Conservation (phyloP, 768 basidiomycete genomes). For the Suillus variegatus region DNA sequence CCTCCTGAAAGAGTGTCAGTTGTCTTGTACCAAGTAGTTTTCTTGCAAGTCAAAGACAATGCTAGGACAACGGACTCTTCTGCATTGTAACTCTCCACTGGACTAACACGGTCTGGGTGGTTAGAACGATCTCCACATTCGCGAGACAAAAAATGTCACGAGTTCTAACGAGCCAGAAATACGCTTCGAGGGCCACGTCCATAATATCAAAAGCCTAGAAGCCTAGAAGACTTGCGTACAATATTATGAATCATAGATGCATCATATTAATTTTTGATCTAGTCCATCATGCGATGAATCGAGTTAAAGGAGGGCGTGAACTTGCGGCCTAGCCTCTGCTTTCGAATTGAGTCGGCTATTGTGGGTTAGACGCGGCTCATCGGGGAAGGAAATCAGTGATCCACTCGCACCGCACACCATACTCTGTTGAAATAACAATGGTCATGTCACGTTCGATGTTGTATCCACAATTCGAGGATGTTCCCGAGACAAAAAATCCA, state of each 20-base stretch:
- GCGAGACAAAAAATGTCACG: neutral
- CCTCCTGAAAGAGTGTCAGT: slow-evolving; percentile 15
- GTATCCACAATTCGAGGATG: neutral
- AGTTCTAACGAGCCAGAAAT: neutral
- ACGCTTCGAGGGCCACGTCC: neutral
- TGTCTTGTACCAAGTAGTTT: neutral
- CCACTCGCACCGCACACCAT: neutral
- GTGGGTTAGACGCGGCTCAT: neutral
- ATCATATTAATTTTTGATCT: neutral
- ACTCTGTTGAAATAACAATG: neutral
- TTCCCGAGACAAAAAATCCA: neutral
- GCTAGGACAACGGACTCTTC: neutral
- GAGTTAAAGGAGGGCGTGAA: neutral
- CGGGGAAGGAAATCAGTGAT: neutral
- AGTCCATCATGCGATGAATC: neutral
- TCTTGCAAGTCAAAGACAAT: neutral
- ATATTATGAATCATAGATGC: neutral
- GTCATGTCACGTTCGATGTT: neutral
- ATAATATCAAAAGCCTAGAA: neutral
- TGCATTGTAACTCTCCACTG: neutral
- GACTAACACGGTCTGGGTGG: neutral
- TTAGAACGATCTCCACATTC: neutral
- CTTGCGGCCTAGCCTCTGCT: neutral
- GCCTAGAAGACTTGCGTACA: neutral
- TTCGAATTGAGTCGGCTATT: neutral